Evolutionary conservation across 2,329 filamentous ascomycete genomes (phyloP).

Genomic region (Xylaria sp.): DNA sequence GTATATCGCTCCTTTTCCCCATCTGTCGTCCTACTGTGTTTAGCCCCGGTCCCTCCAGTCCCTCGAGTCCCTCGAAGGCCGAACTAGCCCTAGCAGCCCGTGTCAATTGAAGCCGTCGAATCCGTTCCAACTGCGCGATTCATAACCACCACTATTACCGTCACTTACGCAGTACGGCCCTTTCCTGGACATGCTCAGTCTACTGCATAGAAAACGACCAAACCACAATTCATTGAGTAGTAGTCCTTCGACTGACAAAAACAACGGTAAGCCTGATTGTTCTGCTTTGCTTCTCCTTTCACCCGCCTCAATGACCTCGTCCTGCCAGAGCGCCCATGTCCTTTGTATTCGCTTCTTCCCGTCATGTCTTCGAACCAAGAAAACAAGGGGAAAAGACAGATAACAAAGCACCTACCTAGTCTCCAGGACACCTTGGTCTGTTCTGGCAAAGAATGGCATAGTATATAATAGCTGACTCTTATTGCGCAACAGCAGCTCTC

Average conservation of each 20-base stretch:
- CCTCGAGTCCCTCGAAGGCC: neutral
- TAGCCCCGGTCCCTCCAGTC: neutral
- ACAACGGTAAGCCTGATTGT: constrained; percentile 27
- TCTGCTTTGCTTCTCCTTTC: constrained; percentile 10
- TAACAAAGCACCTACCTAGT: neutral
- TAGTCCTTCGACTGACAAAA: constrained; percentile 12
- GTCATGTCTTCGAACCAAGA: constrained; percentile 18
- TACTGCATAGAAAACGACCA: constrained; percentile 28
- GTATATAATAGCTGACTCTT: constrained; percentile 21
- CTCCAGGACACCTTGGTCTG: neutral
- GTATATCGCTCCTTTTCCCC: constrained; percentile 3
- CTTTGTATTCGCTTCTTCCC: constrained; percentile 7
- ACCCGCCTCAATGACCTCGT: constrained; percentile 2
- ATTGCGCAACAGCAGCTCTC: constrained; percentile 18
- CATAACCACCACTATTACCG: neutral
- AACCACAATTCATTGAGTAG: constrained; percentile 3
- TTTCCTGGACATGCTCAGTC: constrained; percentile 31
- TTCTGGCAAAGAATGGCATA: constrained; percentile 5
- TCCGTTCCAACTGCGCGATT: neutral
- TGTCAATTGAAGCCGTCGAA: constrained; percentile 2
- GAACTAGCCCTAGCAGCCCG: neutral
- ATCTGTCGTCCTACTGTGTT: neutral
- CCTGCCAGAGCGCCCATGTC: neutral
- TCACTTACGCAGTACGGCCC: neutral
- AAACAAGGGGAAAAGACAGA: neutral